Base-by-base conservation (phyloP, 225 moss, liverwort and hornwort species). In the Polytrichum commune region DNA sequence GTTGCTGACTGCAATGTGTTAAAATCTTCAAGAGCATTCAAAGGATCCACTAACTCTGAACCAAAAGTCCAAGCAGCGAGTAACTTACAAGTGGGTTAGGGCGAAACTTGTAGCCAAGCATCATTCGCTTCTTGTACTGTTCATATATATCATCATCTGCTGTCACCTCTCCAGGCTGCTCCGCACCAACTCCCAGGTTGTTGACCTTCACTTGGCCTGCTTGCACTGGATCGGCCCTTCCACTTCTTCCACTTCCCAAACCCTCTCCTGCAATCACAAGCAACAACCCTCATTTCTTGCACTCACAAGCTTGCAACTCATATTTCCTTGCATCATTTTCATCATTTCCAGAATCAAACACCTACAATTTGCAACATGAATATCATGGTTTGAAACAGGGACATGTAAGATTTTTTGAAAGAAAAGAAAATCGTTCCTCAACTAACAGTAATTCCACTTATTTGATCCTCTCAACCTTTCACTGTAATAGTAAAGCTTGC, bases 71-170 rank as follows among this genome's bases (percentile, higher is more conserved):
- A 30, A 29, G 8, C 26, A 16, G 56, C 60, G 19, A 57, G 53
- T 54, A 56, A 55, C 69, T 77, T 90, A 99, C 98, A 82, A 99
- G 85, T 78, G 98, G 98, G 62, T 99, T 99, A 61, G 98, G 98
- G 78, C 98, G 90, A 78, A 93, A 99, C 33, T 81, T 81, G 66
- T 99, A 99, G 73, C 98, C 93, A 69, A 99, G 93, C 98, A 99
- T 99, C 98, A 99, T 99, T 27, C 95, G 85, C 85, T 99, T 99
- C 90, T 99, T 99, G 70, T 99, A 99, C 65, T 93, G 95, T 75
- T 99, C 98, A 73, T 95, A 99, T 62, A 99, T 99, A 69, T 99
- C 98, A 74, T 99, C 98, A 22, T 99, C 98, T 72, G 98, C 87
- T 54, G 98, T 99, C 69, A 99, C 98, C 83, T 99, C 98, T 27